Percentiles rank a stretch among this genome's conserved stretches.
phyloP scores from a whole-genome alignment of 2,329 filamentous ascomycete species.

The Corinectria fuckeliana region DNA sequence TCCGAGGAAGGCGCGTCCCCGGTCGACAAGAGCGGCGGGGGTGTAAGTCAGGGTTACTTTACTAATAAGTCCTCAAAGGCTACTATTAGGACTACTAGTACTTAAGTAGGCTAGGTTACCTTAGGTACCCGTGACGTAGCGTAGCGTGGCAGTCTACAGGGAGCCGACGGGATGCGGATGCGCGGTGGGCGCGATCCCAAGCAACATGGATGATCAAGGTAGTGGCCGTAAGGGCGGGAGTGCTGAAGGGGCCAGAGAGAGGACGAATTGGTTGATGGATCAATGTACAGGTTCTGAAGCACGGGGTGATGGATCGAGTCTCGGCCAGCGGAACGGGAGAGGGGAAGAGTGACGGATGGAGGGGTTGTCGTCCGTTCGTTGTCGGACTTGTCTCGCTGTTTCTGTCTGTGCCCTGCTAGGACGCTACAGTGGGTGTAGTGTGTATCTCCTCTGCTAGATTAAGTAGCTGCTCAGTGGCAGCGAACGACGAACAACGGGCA shows the following conservation, averaged over 20 bases:
- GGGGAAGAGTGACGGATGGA: constrained; percentile 1
- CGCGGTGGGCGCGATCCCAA: not conserved
- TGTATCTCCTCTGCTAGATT: too few species aligned
- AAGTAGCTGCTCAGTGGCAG: constrained; percentile 1
- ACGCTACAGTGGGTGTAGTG: too few species aligned
- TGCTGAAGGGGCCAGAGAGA: constrained; percentile 1
- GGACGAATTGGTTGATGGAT: constrained; percentile 7
- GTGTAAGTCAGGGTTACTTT: too few species aligned
- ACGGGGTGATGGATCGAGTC: constrained; percentile 17
- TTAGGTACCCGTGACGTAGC: constrained; percentile 21
- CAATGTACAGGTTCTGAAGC: too few species aligned
- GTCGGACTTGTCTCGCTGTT: constrained; percentile 21
- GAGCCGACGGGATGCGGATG: constrained; percentile 5
- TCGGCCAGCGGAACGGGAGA: constrained; percentile 7
- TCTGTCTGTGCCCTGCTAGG: not conserved
- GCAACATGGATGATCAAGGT: not conserved
- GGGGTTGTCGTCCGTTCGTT: constrained; percentile 5
- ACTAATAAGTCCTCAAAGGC: too few species aligned
- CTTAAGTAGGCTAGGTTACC: too few species aligned
- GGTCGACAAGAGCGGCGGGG: not conserved
- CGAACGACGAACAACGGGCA: not conserved
- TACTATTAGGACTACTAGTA: too few species aligned
- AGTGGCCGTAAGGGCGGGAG: constrained; percentile 1
- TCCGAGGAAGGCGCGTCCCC: constrained; percentile 18
- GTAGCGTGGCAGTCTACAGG: constrained; percentile 12